Evolutionary conservation across 352 stramenopile species (phyloP).

Genomic region (Globisporangium recalcitrans): DNA sequence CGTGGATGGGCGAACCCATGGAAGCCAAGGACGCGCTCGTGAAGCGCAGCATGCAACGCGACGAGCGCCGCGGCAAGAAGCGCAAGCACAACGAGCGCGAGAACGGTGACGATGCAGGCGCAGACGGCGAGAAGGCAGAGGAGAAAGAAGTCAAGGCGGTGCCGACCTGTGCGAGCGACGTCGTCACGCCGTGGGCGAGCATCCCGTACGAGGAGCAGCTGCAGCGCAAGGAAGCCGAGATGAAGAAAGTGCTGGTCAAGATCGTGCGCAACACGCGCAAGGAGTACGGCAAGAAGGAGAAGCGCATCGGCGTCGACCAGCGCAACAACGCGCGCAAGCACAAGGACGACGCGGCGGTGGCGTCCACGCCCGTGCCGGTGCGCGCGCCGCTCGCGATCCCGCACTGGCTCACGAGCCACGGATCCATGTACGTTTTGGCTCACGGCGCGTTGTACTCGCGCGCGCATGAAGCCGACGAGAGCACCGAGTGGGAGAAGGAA

Average conservation of each 20-base stretch:
- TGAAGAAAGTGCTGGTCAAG: constrained; percentile 88
- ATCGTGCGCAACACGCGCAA: constrained; percentile 81
- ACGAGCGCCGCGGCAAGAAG: constrained; percentile 20
- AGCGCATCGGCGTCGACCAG: constrained; percentile 51
- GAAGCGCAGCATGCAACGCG: constrained; percentile 42
- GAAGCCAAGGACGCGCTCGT: constrained; percentile 76
- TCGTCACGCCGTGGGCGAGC: constrained; percentile 78
- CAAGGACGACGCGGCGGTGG: constrained; percentile 21
- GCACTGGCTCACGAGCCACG: constrained; percentile 70
- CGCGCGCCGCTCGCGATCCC: constrained; percentile 41
- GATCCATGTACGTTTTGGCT: constrained; percentile 64
- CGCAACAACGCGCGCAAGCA: constrained; percentile 59
- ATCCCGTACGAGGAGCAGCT: constrained; percentile 81
- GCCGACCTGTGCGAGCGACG: constrained; percentile 53
- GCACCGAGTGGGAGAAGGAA: constrained; percentile 36
- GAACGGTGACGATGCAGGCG: constrained; percentile 14
- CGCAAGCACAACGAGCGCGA: constrained; percentile 20
- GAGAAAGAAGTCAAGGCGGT: constrained; percentile 14
- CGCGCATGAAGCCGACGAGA: constrained; percentile 41
- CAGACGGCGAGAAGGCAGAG: not conserved
- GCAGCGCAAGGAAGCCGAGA: constrained; percentile 80
- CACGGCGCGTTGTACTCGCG: constrained; percentile 55
- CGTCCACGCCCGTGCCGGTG: not conserved
- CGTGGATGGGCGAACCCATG: constrained; percentile 64
- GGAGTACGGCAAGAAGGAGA: constrained; percentile 86